Conservation (phyloP, 2,329 filamentous ascomycete genomes). For the Ophiocordyceps camponoti-floridani region DNA sequence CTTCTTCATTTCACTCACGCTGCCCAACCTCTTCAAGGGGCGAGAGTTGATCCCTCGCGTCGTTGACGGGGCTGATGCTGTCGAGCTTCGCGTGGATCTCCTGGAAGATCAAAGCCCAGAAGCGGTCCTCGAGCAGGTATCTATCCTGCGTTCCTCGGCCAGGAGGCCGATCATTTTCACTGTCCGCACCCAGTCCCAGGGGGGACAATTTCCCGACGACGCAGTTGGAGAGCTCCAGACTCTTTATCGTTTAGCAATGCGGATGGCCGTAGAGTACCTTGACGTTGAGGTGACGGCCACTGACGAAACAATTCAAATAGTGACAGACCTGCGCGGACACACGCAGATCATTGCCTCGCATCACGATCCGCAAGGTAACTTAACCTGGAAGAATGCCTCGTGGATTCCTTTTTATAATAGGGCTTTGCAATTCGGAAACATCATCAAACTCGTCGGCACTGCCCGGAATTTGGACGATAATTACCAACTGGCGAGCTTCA, state of each 20-base stretch:
- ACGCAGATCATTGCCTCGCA: constrained; percentile 89
- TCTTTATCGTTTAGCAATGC: constrained; percentile 63
- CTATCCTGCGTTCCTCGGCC: constrained; percentile 54
- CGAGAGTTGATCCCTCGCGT: constrained; percentile 50
- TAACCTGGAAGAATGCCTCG: constrained; percentile 84
- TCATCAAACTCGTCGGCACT: constrained; percentile 85
- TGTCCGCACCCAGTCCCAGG: constrained; percentile 68
- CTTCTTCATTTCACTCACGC: constrained; percentile 84
- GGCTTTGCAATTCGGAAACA: constrained; percentile 74
- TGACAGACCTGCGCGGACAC: constrained; percentile 48
- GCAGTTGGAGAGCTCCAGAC: constrained; percentile 51
- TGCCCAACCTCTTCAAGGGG: constrained; percentile 52
- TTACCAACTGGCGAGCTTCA: constrained; percentile 68
- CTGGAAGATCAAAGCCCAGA: constrained; percentile 60
- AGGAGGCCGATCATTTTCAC: constrained; percentile 82
- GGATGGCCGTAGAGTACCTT: constrained; percentile 78
- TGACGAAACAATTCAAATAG: constrained; percentile 50
- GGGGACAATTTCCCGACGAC: constrained; percentile 71
- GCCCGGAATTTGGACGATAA: constrained; percentile 70
- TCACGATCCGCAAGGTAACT: constrained; percentile 61
- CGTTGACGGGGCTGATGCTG: constrained; percentile 74
- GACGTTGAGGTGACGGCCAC: constrained; percentile 84
- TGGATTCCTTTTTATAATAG: constrained; percentile 86
- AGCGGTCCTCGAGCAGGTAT: constrained; percentile 66
- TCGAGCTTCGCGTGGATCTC: constrained; percentile 86